Base-by-base conservation (phyloP, 1,139 yeast genomes). In the Pichia sp. region DNA sequence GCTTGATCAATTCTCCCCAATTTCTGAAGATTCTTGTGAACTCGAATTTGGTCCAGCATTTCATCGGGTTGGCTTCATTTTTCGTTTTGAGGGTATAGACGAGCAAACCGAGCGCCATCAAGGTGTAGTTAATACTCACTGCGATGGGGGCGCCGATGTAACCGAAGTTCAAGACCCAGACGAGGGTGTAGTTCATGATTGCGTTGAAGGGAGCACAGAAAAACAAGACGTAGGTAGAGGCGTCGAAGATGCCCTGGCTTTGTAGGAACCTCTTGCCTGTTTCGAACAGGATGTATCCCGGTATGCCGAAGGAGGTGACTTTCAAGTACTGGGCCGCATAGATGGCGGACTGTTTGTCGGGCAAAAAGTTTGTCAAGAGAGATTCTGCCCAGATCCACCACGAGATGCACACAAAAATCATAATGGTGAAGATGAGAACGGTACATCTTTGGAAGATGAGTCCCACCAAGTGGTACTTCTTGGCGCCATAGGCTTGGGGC, bases 401-500 rank as follows among this genome's bases (percentile, higher is more conserved):
- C 6, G 71, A 58, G 14, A 76, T 38, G 54, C 80, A 73, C n/a
- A 81, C 71, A 2, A 84, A 78, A 3, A 73, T 33, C 81, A 80
- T 79, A 12, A 79, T 73, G 14, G 74, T 69, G 48, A 73, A 67
- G 16, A 78, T 78, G 44, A 81, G 66, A 2, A 83, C 79, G 16
- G 78, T 70, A 72, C 85, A 80, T 61, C 80, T 77, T 67, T 80
- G 84, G 58, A 79, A 71, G 55, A 79, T 78, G 9, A 74, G 64
- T 1, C 85, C 85, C 14, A 81, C 85, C 62, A 79, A 67, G 49
- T 74, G 75, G 63, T 76, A 77, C 58, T 75, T 78, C 49, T 75
- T 73, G 4, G 84, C 84, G 20, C 85, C 85, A 63, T 78, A 80
- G 4, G 84, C 84, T 63, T 80, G 85, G 1, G 85, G 84, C 60